phyloP scores from a whole-genome alignment of 192 early-diverging fungal genomes.

The Gorgonomyces haynaldii region DNA sequence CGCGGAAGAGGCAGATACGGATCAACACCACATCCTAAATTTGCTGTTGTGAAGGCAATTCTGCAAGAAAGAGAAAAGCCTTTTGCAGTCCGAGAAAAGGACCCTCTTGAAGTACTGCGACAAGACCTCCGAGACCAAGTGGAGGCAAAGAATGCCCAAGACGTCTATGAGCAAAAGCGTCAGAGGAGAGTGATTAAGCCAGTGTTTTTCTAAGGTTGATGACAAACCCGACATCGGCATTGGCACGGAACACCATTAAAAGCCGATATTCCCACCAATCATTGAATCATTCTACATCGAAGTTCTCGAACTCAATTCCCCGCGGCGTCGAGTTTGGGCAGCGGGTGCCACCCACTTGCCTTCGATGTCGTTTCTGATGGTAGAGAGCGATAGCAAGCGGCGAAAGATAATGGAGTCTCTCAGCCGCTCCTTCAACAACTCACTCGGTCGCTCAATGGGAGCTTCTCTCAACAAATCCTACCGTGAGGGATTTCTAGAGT shows the following conservation, averaged over 20 bases:
- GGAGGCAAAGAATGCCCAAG: conserved; percentile 10
- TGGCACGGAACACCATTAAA: no score
- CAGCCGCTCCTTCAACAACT: neutral
- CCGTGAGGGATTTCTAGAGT: conserved; percentile 2
- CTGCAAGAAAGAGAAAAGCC: conserved; percentile 32
- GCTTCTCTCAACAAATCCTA: conserved; percentile 1
- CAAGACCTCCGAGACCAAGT: conserved; percentile 18
- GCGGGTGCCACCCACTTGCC: no score
- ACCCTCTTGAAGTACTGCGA: conserved; percentile 37
- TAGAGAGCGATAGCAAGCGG: no score
- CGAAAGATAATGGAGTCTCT: neutral
- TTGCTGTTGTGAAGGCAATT: conserved; percentile 23
- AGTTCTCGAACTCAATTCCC: no score
- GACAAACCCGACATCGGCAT: no score
- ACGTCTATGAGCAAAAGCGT: no score
- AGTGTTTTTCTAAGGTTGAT: no score
- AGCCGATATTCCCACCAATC: no score
- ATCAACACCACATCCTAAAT: conserved; percentile 26
- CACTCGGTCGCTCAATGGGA: neutral
- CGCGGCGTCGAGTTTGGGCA: no score
- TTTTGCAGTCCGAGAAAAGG: conserved; percentile 10
- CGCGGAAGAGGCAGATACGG: conserved; percentile 37
- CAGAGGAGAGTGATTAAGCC: no score
- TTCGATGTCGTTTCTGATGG: no score
- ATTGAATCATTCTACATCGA: no score